phyloP scores from a whole-genome alignment of 2,329 filamentous ascomycete species.

The Penicillium sp. region DNA sequence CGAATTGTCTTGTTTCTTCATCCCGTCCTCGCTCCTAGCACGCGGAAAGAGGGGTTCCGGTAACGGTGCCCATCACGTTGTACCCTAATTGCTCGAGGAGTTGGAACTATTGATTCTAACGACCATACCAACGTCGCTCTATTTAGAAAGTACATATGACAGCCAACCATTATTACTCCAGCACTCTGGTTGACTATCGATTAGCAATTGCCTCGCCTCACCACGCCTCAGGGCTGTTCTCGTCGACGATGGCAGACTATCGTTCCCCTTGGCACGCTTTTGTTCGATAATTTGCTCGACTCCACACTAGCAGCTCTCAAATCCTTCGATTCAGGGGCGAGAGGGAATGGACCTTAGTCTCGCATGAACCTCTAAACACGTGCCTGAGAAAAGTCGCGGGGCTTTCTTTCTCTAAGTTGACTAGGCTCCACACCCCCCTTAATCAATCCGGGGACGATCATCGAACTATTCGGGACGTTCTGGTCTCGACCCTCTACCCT shows the following conservation, averaged over 20 bases:
- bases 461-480: constrained; percentile 10
- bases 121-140: neutral
- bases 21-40: neutral
- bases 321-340: constrained; percentile 11
- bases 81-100: neutral
- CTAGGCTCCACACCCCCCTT: constrained; percentile 3
- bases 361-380: constrained; percentile 28
- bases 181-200: neutral
- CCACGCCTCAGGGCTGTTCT: neutral
- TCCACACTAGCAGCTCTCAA: constrained; percentile 1
- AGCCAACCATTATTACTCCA: neutral
- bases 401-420: neutral
- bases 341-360: constrained; percentile 13
- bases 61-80: neutral
- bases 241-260: neutral
- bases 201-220: constrained; percentile 1
- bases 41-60: neutral
- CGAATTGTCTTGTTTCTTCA: too few species aligned
- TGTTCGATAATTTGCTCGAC: neutral
- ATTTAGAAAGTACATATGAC: constrained; percentile 1
- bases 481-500: constrained; percentile 12
- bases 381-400: constrained; percentile 12
- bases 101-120: constrained; percentile 1
- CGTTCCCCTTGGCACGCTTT: neutral
- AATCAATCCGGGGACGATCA: constrained; percentile 8